These are phyloP conservation scores for Oryza australiensis DNA, from an alignment of 176 grass and related monocot genomes.

Conservation along the genomic window DNA sequence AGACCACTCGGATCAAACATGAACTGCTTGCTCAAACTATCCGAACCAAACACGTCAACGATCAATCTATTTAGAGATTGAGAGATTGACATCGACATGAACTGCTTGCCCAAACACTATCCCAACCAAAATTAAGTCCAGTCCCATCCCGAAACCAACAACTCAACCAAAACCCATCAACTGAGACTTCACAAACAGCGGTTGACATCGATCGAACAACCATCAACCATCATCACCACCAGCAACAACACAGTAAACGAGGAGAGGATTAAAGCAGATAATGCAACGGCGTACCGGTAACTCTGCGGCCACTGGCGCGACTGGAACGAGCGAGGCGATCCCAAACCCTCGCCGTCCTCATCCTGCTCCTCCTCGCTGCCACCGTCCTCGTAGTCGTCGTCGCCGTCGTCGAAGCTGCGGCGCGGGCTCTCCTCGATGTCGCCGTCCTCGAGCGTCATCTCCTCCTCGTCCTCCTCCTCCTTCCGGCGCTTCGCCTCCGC, in stretches of 20 bases:
- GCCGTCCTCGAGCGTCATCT: conserved; percentile 60
- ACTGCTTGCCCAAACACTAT: no score
- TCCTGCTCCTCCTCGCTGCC: not conserved
- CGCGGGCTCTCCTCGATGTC: conserved; percentile 52
- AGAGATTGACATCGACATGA: no score
- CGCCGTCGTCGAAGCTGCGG: conserved; percentile 46
- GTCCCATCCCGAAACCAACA: conserved; percentile 13
- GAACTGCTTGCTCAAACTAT: not conserved
- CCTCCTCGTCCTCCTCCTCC: conserved; percentile 43
- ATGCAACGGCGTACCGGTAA: conserved; percentile 47
- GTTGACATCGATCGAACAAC: not conserved
- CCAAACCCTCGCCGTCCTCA: conserved; percentile 29
- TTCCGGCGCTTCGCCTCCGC: conserved; percentile 7
- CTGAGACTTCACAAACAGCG: not conserved
- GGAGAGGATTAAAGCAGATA: not conserved
- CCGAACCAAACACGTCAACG: not conserved
- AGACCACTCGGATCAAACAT: not conserved
- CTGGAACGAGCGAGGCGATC: conserved; percentile 47
- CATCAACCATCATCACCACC: not conserved
- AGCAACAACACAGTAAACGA: not conserved
- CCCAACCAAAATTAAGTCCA: no score
- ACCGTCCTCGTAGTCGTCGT: conserved; percentile 33
- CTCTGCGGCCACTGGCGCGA: conserved; percentile 75
- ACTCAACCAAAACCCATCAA: not conserved
- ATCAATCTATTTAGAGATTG: no score